These are phyloP conservation scores for Suillus alpinus DNA, from an alignment of 768 basidiomycete species.

Conservation along the genomic window DNA sequence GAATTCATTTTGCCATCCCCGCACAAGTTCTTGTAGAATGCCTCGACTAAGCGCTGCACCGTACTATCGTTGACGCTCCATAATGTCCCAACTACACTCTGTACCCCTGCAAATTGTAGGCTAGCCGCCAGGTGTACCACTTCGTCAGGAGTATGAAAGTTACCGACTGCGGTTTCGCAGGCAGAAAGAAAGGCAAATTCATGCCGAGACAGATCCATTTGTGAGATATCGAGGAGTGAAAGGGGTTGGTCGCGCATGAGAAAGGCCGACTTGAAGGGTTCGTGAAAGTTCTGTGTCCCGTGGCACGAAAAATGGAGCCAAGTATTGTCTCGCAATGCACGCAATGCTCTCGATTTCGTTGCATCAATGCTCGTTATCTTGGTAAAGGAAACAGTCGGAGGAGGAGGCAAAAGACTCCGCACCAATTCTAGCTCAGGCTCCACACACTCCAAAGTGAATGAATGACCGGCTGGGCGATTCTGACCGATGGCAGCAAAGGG, in stretches of 20 bases:
- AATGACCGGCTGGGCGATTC: not conserved
- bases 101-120: conserved; percentile 17
- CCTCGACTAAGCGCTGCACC: not conserved
- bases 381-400: not conserved
- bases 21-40: conserved; percentile 3
- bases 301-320: conserved; percentile 22
- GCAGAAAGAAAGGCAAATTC: conserved; percentile 18
- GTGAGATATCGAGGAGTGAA: conserved; percentile 5
- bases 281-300: not conserved
- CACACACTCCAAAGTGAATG: not conserved
- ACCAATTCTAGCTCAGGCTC: not conserved
- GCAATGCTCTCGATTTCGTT: not conserved
- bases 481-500: conserved; percentile 7
- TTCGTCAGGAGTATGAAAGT: conserved; percentile 11
- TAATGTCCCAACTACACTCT: conserved; percentile 21
- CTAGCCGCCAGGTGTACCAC: conserved; percentile 22
- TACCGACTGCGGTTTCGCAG: conserved; percentile 7
- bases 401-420: not conserved
- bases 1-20: conserved; percentile 1
- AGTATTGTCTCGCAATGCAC: not conserved
- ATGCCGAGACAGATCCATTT: not conserved
- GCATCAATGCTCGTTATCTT: not conserved
- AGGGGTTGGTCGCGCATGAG: conserved; percentile 3
- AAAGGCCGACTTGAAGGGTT: conserved; percentile 13
- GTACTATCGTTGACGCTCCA: conserved; percentile 12